These are phyloP conservation scores for Madurella mycetomatis DNA, from an alignment of 2,329 filamentous ascomycete species.

Conservation along the genomic window DNA sequence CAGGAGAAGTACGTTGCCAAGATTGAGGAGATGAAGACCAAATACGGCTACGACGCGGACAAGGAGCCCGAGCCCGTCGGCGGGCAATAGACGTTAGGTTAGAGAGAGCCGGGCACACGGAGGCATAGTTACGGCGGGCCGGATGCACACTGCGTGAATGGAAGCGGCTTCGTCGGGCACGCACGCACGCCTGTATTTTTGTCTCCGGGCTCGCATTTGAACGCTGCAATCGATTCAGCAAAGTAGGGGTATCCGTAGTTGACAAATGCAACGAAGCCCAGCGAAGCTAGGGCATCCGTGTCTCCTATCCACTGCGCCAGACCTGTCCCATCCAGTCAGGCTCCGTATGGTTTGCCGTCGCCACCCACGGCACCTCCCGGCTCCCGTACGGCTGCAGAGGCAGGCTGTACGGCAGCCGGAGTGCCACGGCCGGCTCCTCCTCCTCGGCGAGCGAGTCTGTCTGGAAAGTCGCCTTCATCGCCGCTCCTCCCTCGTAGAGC, in stretches of 20 bases:
- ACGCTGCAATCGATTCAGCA: background rate
- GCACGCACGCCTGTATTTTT: background rate
- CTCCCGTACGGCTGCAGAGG: conserved; percentile 63
- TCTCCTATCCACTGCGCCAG: conserved; percentile 32
- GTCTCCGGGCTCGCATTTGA: background rate
- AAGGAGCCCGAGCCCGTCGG: conserved; percentile 58
- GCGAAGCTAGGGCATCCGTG: background rate
- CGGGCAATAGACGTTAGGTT: conserved; percentile 15
- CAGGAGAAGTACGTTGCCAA: conserved; percentile 72
- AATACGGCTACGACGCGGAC: conserved; percentile 62
- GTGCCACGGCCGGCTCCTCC: conserved; percentile 50
- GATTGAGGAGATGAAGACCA: conserved; percentile 66
- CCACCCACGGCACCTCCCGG: conserved; percentile 72
- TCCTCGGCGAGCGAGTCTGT: conserved; percentile 41
- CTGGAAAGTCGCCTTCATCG: conserved; percentile 67
- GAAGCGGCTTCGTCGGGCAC: background rate
- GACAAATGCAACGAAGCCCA: background rate
- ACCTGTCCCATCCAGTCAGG: conserved; percentile 55
- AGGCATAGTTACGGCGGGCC: background rate
- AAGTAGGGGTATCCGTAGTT: background rate
- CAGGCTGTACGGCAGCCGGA: conserved; percentile 78
- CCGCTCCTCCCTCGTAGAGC: conserved; percentile 43
- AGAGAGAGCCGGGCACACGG: background rate
- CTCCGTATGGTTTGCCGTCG: conserved; percentile 53
- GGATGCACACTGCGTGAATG: background rate